Conservation (phyloP, 148 eudicot genomes). For the Rhododendron williamsianum region DNA sequence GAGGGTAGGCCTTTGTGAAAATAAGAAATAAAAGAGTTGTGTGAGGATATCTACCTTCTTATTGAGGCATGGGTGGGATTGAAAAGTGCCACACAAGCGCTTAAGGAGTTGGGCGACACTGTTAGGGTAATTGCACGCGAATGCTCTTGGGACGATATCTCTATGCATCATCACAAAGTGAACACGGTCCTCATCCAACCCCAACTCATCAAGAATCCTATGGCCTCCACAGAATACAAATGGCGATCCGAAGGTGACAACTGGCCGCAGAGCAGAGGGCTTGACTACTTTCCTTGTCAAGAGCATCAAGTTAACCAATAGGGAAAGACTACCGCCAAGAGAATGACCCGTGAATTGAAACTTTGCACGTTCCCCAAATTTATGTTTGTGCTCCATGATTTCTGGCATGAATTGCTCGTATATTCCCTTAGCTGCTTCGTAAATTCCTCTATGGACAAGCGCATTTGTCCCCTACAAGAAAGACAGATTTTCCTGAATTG, state of each 20-base stretch:
- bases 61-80: constrained; percentile 71
- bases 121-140: constrained; percentile 77
- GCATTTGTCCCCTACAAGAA: constrained; percentile 54
- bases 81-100: constrained; percentile 54
- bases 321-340: constrained; percentile 78
- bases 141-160: constrained; percentile 88
- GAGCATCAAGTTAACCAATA: constrained; percentile 70
- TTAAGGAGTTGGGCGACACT: constrained; percentile 61
- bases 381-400: constrained; percentile 45
- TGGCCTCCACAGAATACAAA: constrained; percentile 76
- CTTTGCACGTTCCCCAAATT: constrained; percentile 50
- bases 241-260: constrained; percentile 79
- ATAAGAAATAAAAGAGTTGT: not conserved
- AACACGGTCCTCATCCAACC: constrained; percentile 51
- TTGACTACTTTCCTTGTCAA: constrained; percentile 44
- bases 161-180: constrained; percentile 80
- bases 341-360: constrained; percentile 86
- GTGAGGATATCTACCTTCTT: constrained; percentile 46
- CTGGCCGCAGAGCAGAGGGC: constrained; percentile 53
- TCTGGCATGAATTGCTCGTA: constrained; percentile 75
- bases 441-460: constrained; percentile 86
- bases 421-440: constrained; percentile 89
- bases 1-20: not conserved
- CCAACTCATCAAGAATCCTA: constrained; percentile 46
- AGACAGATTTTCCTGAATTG: not conserved